Evolutionary conservation across 2,329 filamentous ascomycete species (phyloP), one percentile per base, ranked within the genome.

Genomic region (Aspergillus japonicus): DNA sequence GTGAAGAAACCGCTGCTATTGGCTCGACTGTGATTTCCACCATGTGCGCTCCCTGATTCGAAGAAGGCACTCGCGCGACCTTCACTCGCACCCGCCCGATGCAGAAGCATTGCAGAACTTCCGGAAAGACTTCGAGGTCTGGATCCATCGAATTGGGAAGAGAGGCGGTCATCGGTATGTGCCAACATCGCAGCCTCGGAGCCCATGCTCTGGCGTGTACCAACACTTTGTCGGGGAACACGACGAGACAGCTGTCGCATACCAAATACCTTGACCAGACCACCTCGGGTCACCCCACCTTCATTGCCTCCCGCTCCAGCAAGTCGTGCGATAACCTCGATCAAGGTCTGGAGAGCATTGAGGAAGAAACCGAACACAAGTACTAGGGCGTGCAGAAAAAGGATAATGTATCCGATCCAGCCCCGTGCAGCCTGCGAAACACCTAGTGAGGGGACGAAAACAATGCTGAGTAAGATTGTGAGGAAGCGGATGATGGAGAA

Each of bases 351-450:
- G 6, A 96, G 74, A 1, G 95, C 90, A 72, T 96, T 96, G 56
- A 99, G 81, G 73, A 97, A 91, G 79, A 98, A 99, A 1, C 92
- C 94, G 68, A 98, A 91, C 3, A 96, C 83, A 23, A 99, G 79
- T 0, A 96, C 91, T 62, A 89, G 84, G 3, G 86, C 93, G 71
- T 99, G 95, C 39, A 97, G 85, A 29, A 96, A 76, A 51, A 99
- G 81, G 58, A 98, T 96, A 26, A 89, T 87, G 73, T 99, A 99
- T 42, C 93, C 95, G 66, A 98, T 90, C 95, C 95, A 99, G 4
- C 93, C 92, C 73, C 93, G 96, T 1, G 90, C 81, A 0, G 89
- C 86, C 69, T 96, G 89, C 0, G 85, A 85, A 5, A 97, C 88
- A 23, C 87, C 88, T 3, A 99, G 82, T 1, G 89, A 89, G 1